Percentiles rank a stretch among this genome's conserved stretches.
Conservation (phyloP, 257 asterid genomes). For the Thymus quinquecostatus region DNA sequence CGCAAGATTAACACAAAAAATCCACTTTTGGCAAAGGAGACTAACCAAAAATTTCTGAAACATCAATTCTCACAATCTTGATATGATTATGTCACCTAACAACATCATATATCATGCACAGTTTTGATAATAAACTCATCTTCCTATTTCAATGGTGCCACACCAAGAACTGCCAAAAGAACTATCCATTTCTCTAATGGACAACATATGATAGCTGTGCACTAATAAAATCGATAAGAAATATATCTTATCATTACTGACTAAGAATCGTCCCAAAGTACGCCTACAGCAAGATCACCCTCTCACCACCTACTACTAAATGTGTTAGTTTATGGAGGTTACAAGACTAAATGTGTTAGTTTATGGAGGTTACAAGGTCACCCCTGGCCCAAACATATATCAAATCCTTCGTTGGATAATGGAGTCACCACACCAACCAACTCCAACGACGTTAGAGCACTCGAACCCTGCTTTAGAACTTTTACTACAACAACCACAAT, state of each 20-base stretch:
- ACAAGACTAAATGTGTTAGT: neutral
- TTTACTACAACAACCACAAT: neutral
- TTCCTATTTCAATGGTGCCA: neutral
- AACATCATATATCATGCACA: neutral
- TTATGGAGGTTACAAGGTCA: neutral
- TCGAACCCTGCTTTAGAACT: neutral
- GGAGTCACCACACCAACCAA: conserved; percentile 2
- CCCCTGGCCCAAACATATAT: neutral
- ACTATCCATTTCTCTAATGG: neutral
- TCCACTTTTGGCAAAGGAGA: neutral
- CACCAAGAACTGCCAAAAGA: conserved; percentile 14
- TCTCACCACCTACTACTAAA: neutral
- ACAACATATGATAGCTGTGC: neutral
- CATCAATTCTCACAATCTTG: neutral
- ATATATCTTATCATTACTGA: neutral
- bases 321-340: neutral
- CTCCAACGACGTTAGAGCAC: conserved; percentile 1
- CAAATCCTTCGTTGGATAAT: neutral
- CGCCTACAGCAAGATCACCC: neutral
- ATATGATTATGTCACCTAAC: neutral
- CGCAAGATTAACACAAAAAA: conserved; percentile 8
- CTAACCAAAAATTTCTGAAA: neutral
- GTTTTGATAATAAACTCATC: neutral
- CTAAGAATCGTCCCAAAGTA: neutral
- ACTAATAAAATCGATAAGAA: conserved; percentile 12